These are phyloP conservation scores for Sanghuangporus weigelae DNA, from an alignment of 1,284 basidiomycete species.

Conservation along the genomic window DNA sequence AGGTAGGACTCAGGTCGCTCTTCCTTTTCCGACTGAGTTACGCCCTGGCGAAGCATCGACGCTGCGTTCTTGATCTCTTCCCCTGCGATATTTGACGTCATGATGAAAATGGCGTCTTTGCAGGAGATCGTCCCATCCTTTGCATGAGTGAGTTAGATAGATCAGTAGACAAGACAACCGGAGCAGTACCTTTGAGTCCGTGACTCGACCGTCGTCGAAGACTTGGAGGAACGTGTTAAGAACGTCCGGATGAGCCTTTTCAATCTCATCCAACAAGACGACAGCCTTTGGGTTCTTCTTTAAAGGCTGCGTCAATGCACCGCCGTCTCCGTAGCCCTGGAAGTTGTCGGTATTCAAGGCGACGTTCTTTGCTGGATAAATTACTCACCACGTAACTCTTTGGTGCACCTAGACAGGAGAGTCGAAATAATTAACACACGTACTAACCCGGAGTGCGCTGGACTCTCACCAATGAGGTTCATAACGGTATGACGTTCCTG, in stretches of 20 bases:
- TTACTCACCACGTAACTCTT: constrained; percentile 14
- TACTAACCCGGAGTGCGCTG: neutral
- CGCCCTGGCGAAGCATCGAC: constrained; percentile 1
- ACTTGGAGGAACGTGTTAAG: constrained; percentile 16
- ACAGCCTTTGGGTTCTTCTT: constrained; percentile 12
- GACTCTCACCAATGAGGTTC: constrained; percentile 8
- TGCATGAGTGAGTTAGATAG: neutral
- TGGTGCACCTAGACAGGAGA: constrained; percentile 1
- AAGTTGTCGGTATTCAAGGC: neutral
- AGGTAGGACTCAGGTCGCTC: constrained; percentile 9
- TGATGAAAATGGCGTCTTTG: constrained; percentile 15
- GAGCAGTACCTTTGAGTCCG: constrained; percentile 8
- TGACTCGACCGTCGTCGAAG: constrained; percentile 13
- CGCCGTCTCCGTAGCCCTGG: constrained; percentile 15
- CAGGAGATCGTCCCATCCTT: constrained; percentile 12
- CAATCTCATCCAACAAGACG: constrained; percentile 14
- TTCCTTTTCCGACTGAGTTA: constrained; percentile 4
- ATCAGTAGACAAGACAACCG: neutral
- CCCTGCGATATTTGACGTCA: constrained; percentile 15
- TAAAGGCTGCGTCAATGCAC: constrained; percentile 2
- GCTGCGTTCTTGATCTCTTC: constrained; percentile 8
- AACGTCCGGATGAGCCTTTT: constrained; percentile 15
- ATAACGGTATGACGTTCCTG: constrained; percentile 9
- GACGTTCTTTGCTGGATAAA: neutral
- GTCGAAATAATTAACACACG: neutral